These are phyloP conservation scores for Arthrocladium fulminans DNA, from an alignment of 2,329 filamentous ascomycete species.

Conservation along the genomic window DNA sequence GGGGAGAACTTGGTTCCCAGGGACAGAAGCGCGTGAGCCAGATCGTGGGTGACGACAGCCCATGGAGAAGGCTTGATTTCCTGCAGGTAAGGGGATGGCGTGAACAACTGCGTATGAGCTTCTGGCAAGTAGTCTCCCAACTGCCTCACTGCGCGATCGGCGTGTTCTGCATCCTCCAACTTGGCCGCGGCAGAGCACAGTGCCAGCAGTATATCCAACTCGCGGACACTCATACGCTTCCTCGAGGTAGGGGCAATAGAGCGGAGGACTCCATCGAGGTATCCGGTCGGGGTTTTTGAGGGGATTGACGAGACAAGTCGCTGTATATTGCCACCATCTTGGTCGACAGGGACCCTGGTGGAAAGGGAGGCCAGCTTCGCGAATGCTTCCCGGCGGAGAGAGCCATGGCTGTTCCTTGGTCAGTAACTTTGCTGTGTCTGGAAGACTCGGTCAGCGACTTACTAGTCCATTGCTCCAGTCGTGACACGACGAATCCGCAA, in stretches of 20 bases:
- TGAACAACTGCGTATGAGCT: constrained; percentile 68
- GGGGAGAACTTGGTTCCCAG: constrained; percentile 64
- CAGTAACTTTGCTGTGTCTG: background rate
- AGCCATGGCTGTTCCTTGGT: background rate
- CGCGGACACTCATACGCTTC: constrained; percentile 56
- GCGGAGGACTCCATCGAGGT: constrained; percentile 31
- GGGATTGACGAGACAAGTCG: constrained; percentile 29
- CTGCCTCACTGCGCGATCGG: constrained; percentile 68
- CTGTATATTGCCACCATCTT: constrained; percentile 27
- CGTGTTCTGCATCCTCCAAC: constrained; percentile 61
- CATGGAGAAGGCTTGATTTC: constrained; percentile 80
- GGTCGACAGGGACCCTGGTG: constrained; percentile 26
- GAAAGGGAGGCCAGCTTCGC: constrained; percentile 37
- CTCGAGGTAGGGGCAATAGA: constrained; percentile 31
- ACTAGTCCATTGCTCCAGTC: constrained; percentile 6
- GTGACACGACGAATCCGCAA: background rate
- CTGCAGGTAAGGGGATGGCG: constrained; percentile 71
- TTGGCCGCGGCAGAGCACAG: constrained; percentile 81
- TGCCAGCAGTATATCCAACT: constrained; percentile 84
- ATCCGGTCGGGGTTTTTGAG: constrained; percentile 21
- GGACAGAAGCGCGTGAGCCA: constrained; percentile 72
- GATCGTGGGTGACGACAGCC: constrained; percentile 69
- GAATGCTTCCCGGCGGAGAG: constrained; percentile 34
- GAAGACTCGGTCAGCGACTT: background rate
- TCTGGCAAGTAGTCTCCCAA: constrained; percentile 79